These are phyloP conservation scores for Nigrospora oryzae DNA, from an alignment of 2,329 filamentous ascomycete species.

Conservation along the genomic window DNA sequence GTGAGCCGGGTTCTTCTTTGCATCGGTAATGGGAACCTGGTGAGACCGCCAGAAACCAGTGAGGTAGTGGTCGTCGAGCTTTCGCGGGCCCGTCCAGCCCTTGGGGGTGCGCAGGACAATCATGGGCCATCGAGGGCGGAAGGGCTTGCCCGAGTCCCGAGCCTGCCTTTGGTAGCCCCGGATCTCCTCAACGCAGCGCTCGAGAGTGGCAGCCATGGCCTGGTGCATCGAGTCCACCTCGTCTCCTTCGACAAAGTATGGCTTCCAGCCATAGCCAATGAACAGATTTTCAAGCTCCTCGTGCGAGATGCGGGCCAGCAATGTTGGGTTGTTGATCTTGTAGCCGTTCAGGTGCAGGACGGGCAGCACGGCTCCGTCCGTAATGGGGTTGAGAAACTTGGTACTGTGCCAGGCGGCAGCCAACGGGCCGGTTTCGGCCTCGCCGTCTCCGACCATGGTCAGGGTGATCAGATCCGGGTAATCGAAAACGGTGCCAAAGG, in stretches of 20 bases:
- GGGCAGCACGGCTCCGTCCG: conserved; percentile 68
- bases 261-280: conserved; percentile 67
- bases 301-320: conserved; percentile 66
- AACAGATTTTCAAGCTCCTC: conserved; percentile 64
- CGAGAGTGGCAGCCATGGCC: conserved; percentile 70
- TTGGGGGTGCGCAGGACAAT: conserved; percentile 70
- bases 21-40: conserved; percentile 68
- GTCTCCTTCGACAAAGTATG: conserved; percentile 72
- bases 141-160: conserved; percentile 59
- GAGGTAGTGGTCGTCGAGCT: conserved; percentile 61
- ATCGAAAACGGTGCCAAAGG: conserved; percentile 70
- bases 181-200: conserved; percentile 65
- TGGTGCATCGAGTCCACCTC: conserved; percentile 71
- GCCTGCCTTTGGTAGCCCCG: conserved; percentile 61
- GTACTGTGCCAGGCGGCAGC: conserved; percentile 76
- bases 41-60: conserved; percentile 74
- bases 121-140: conserved; percentile 71
- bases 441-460: conserved; percentile 73
- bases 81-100: conserved; percentile 70
- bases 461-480: conserved; percentile 66
- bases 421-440: conserved; percentile 72
- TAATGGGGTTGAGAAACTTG: conserved; percentile 74
- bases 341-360: conserved; percentile 76
- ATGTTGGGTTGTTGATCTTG: conserved; percentile 75
- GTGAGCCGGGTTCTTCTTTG: conserved; percentile 55